Conservation (phyloP, 116 monocot species). For the Iris pallida region DNA sequence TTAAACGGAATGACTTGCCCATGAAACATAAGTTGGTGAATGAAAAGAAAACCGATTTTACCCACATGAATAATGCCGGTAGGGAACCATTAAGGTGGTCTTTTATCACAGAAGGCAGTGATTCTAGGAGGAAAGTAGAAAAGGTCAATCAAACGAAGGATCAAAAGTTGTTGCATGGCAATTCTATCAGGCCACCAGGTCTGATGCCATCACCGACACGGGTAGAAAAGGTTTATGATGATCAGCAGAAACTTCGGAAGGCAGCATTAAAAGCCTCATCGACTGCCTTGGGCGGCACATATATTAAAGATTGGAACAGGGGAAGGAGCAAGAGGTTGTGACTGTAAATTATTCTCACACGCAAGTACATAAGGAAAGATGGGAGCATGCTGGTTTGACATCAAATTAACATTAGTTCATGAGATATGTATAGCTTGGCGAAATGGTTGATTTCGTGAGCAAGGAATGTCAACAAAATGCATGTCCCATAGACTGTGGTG, state of each 20-base stretch:
- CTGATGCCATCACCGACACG: conserved; percentile 21
- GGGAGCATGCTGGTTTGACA: background rate
- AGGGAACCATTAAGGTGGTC: conserved; percentile 33
- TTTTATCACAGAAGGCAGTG: conserved; percentile 5
- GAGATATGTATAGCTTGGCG: conserved; percentile 6
- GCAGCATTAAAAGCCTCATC: conserved; percentile 19
- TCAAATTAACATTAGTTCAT: conserved; percentile 6
- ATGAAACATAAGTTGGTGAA: conserved; percentile 21
- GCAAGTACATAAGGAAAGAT: background rate
- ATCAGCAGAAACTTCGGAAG: conserved; percentile 38
- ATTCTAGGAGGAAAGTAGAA: no score
- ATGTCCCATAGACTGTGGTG: background rate
- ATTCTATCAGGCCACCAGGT: conserved; percentile 9
- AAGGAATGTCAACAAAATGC: background rate
- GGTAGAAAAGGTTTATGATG: conserved; percentile 27
- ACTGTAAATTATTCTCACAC: conserved; percentile 33
- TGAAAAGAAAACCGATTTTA: conserved; percentile 26
- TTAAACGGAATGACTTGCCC: conserved; percentile 11
- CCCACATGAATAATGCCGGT: conserved; percentile 8
- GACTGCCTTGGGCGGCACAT: conserved; percentile 17
- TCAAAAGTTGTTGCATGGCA: conserved; percentile 13
- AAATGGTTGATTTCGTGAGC: background rate
- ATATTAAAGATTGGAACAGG: conserved; percentile 34
- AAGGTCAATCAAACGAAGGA: conserved; percentile 2
- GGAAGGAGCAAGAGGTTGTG: conserved; percentile 42